Percentiles rank a stretch among this genome's conserved stretches.
These are phyloP conservation scores for Debaryomyces coudertii DNA, from an alignment of 1,139 yeast species.

Conservation along the genomic window DNA sequence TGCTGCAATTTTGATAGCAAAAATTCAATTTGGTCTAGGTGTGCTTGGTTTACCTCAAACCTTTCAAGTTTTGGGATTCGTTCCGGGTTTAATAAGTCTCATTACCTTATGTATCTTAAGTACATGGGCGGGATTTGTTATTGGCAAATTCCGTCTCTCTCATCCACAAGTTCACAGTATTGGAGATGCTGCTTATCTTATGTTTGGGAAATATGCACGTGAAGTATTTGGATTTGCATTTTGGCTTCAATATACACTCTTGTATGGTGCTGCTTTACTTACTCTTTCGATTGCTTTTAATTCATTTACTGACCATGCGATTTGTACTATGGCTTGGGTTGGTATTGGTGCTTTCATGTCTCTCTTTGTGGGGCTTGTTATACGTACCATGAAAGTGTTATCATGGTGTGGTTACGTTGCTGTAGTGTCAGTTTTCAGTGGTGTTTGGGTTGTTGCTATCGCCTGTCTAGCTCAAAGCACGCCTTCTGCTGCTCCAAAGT, in stretches of 20 bases:
- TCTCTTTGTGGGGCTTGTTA: constrained; percentile 13
- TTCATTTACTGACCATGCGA: constrained; percentile 14
- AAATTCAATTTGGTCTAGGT: constrained; percentile 14
- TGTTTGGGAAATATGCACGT: constrained; percentile 14
- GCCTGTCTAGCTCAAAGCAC: constrained; percentile 12
- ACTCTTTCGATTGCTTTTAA: constrained; percentile 15
- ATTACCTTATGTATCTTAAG: constrained; percentile 13
- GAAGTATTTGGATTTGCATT: constrained; percentile 14
- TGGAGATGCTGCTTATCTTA: constrained; percentile 15
- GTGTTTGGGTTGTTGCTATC: constrained; percentile 18
- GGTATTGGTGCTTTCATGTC: constrained; percentile 14
- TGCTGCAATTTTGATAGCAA: constrained; percentile 17
- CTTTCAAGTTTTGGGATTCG: constrained; percentile 15
- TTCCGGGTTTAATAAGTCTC: constrained; percentile 16
- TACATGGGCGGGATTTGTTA: constrained; percentile 17
- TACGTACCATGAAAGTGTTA: constrained; percentile 17
- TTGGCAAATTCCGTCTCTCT: constrained; percentile 16
- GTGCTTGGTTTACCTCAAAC: constrained; percentile 18
- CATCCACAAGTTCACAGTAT: constrained; percentile 16
- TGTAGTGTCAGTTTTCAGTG: constrained; percentile 12
- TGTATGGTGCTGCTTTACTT: constrained; percentile 14
- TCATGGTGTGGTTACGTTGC: constrained; percentile 17
- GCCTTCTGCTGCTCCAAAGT: constrained; percentile 15
- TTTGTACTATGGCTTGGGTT: constrained; percentile 14
- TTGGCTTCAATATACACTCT: constrained; percentile 15